These are phyloP conservation scores for Xanthoceras sorbifolium DNA, from an alignment of 345 rosid species.

Conservation along the genomic window DNA sequence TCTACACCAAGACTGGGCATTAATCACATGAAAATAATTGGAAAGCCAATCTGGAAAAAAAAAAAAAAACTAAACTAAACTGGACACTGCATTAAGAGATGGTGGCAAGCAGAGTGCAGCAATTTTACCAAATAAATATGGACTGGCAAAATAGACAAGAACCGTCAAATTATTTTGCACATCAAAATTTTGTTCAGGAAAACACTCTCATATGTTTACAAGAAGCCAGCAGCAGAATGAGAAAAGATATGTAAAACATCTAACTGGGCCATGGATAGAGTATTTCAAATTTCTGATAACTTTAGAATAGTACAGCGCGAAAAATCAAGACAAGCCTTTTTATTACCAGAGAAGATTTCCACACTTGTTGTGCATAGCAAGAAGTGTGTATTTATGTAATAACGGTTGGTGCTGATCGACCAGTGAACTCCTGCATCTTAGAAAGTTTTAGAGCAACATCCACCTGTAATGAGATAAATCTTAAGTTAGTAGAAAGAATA, in stretches of 20 bases:
- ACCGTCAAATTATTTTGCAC: conserved; percentile 17
- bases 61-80: too few relatives aligned
- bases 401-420: conserved; percentile 94
- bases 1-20: not conserved
- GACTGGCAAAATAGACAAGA: not conserved
- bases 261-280: not conserved
- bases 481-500: conserved; percentile 12
- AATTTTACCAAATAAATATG: not conserved
- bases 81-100: not conserved
- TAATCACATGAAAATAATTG: not conserved
- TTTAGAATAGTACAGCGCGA: not conserved
- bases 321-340: conserved; percentile 6
- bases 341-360: not conserved
- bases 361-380: not conserved
- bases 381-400: conserved; percentile 53
- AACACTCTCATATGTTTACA: not conserved
- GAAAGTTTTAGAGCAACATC: conserved; percentile 91
- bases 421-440: conserved; percentile 88
- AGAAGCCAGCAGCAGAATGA: not conserved
- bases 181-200: conserved; percentile 2
- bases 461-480: conserved; percentile 55
- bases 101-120: not conserved
- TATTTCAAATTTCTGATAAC: not conserved
- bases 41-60: too few relatives aligned
- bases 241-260: conserved; percentile 9